Conservation (phyloP, 345 rosid species). For the Kernera saxatilis region DNA sequence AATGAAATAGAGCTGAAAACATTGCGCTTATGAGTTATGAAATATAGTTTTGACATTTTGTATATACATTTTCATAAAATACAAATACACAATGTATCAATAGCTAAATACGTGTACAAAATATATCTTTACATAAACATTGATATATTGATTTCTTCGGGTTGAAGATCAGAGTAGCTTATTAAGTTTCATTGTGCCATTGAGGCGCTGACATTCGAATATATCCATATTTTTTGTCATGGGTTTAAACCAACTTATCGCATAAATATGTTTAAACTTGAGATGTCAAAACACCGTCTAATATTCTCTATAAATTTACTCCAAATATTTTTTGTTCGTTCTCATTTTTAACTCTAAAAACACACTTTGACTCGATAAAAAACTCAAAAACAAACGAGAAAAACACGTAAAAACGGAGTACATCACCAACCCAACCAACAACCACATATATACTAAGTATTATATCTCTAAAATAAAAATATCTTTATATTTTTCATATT, state of each 20-base stretch:
- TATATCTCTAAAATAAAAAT: not conserved
- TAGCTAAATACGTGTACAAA: too few species aligned
- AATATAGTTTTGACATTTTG: not conserved
- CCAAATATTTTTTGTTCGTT: too few species aligned
- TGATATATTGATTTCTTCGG: not conserved
- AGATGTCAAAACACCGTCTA: too few species aligned
- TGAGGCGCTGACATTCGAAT: not conserved
- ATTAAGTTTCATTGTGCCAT: not conserved
- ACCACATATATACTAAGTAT: constrained; percentile 4
- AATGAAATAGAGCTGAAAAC: not conserved
- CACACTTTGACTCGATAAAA: too few species aligned
- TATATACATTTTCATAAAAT: not conserved
- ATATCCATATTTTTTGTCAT: not conserved
- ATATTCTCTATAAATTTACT: too few species aligned
- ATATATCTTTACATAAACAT: too few species aligned
- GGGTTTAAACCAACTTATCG: not conserved
- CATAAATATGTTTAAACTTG: not conserved
- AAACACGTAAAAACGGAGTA: too few species aligned
- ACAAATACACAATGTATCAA: too few species aligned
- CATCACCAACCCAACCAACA: not conserved
- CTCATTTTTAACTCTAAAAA: too few species aligned
- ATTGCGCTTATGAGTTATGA: not conserved
- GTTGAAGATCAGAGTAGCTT: not conserved
- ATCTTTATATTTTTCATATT: not conserved
- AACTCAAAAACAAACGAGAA: too few species aligned